Evolutionary conservation across 179 eudicot genomes (phyloP).

Genomic region (Silene coronaria): DNA sequence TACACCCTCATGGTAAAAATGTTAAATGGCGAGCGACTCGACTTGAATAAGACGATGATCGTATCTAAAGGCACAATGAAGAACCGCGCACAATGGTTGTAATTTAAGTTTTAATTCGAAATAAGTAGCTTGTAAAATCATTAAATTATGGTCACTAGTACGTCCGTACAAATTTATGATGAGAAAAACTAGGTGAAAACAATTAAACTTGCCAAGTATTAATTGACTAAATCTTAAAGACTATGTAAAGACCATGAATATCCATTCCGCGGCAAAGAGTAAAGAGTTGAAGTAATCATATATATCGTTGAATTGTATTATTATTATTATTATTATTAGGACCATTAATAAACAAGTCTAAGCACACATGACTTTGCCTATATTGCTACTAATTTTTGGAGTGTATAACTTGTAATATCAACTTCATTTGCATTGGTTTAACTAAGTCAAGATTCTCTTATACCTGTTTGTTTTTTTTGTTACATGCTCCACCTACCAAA

Average conservation of each 20-base stretch:
- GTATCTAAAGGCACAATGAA: too few relatives aligned
- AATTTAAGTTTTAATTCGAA: too few relatives aligned
- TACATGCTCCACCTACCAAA: background rate
- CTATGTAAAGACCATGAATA: background rate
- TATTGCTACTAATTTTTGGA: background rate
- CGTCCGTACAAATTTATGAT: background rate
- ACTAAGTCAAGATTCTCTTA: conserved; percentile 6
- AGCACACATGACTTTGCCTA: background rate
- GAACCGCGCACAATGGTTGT: too few relatives aligned
- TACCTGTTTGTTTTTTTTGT: background rate
- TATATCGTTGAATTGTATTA: background rate
- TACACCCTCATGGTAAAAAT: too few relatives aligned
- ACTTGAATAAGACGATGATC: too few relatives aligned
- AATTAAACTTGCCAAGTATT: too few relatives aligned
- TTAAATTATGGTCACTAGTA: too few relatives aligned
- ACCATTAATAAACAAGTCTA: background rate
- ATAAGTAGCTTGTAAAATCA: too few relatives aligned
- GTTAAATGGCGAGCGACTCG: too few relatives aligned
- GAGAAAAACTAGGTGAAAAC: background rate
- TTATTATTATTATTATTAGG: background rate
- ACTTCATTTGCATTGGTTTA: background rate
- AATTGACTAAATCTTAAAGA: background rate
- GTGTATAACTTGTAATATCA: background rate
- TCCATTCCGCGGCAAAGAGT: background rate
- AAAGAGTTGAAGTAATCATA: background rate